Conservation (phyloP, 2,329 filamentous ascomycete species). For the Diaporthe ampelina region DNA sequence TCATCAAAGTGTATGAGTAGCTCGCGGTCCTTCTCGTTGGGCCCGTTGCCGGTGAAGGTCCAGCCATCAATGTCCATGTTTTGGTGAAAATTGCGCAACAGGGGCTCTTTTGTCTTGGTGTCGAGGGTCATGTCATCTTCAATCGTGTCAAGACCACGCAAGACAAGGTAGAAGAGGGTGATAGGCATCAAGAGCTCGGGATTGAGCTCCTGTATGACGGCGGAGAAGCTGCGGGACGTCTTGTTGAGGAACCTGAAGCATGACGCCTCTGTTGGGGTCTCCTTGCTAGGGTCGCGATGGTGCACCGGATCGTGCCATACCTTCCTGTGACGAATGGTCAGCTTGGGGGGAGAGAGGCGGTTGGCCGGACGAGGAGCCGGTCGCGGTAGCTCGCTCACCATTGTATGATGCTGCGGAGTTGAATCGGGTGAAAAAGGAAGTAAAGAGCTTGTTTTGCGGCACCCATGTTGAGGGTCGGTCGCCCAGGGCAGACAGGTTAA, state of each 20-base stretch:
- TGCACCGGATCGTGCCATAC: constrained; percentile 97
- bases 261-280: constrained; percentile 79
- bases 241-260: constrained; percentile 89
- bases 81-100: constrained; percentile 86
- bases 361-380: constrained; percentile 26
- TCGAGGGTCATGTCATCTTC: constrained; percentile 98
- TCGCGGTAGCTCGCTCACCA: constrained; percentile 69
- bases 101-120: constrained; percentile 84
- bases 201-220: constrained; percentile 96
- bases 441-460: constrained; percentile 71
- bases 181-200: constrained; percentile 93
- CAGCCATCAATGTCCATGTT: constrained; percentile 87
- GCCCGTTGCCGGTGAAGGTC: constrained; percentile 88
- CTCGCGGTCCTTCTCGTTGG: constrained; percentile 94
- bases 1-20: constrained; percentile 93
- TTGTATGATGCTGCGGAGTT: constrained; percentile 88
- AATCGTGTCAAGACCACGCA: constrained; percentile 96
- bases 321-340: constrained; percentile 73
- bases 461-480: constrained; percentile 63
- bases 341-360: constrained; percentile 32
- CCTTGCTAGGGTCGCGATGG: constrained; percentile 81
- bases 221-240: constrained; percentile 93
- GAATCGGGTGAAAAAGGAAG: constrained; percentile 79
- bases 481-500: not conserved
- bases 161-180: constrained; percentile 89